These are phyloP conservation scores for Aschersonia sp. DNA, from an alignment of 2,329 filamentous ascomycete species.

Conservation along the genomic window DNA sequence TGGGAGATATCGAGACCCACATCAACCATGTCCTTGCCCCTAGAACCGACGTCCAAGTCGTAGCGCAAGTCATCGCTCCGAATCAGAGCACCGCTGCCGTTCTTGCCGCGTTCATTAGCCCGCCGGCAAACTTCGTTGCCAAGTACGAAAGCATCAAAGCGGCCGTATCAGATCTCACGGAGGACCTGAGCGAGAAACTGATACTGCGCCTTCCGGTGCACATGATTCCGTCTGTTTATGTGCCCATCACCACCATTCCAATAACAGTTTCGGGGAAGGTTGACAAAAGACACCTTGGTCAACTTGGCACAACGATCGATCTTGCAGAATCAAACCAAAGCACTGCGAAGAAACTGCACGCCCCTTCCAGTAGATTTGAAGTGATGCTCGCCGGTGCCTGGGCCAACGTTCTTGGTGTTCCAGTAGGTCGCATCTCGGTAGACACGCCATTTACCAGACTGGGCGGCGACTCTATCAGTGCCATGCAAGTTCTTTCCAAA, in stretches of 20 bases:
- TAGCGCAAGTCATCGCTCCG: constrained; percentile 2
- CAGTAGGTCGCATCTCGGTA: constrained; percentile 13
- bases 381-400: neutral
- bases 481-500: constrained; percentile 24
- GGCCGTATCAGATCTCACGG: neutral
- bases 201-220: constrained; percentile 1
- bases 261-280: neutral
- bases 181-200: neutral
- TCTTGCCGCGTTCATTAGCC: constrained; percentile 2
- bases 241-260: neutral
- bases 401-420: constrained; percentile 4
- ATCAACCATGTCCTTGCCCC: constrained; percentile 16
- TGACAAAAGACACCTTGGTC: neutral
- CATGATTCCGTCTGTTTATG: constrained; percentile 3
- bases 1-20: constrained; percentile 13
- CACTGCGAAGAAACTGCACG: neutral
- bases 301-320: neutral
- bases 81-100: neutral
- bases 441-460: constrained; percentile 31
- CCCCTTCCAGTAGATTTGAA: neutral
- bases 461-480: constrained; percentile 30
- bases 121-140: neutral
- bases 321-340: neutral
- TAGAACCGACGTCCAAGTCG: constrained; percentile 23
- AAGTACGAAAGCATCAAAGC: neutral